Evolutionary conservation across 176 grass and related monocot species (phyloP).

Genomic region (Dendrocalamus sinicus): DNA sequence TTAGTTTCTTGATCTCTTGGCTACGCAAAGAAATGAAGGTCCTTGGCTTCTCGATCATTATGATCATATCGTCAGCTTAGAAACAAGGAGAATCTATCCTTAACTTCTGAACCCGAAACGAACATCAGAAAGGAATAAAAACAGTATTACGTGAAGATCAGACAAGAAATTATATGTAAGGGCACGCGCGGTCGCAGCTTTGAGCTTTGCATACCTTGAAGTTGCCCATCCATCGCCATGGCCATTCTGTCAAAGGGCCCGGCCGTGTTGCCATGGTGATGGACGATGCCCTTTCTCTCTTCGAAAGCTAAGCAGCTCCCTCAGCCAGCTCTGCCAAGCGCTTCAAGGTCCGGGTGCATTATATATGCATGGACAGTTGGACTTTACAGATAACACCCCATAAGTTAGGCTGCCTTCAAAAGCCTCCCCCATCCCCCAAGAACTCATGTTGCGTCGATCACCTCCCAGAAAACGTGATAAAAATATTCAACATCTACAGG

Average conservation of each 20-base stretch:
- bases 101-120: conserved; percentile 1
- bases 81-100: background rate
- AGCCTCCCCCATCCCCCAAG: background rate
- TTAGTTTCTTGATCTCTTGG: background rate
- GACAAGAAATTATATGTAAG: background rate
- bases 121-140: background rate
- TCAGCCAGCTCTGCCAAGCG: conserved; percentile 19
- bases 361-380: conserved; percentile 39
- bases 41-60: background rate
- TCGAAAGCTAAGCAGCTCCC: conserved; percentile 9
- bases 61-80: conserved; percentile 8
- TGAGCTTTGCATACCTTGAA: conserved; percentile 69
- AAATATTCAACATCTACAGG: background rate
- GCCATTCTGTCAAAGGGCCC: conserved; percentile 82
- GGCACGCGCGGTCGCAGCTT: background rate
- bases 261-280: conserved; percentile 75
- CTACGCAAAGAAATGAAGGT: background rate
- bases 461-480: background rate
- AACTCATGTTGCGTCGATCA: background rate
- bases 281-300: background rate
- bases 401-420: background rate
- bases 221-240: conserved; percentile 85
- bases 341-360: conserved; percentile 15
- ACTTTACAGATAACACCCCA: conserved; percentile 32
- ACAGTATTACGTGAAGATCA: background rate